These are phyloP conservation scores for Pythium aquatile DNA, from an alignment of 352 stramenopile species.

Conservation along the genomic window DNA sequence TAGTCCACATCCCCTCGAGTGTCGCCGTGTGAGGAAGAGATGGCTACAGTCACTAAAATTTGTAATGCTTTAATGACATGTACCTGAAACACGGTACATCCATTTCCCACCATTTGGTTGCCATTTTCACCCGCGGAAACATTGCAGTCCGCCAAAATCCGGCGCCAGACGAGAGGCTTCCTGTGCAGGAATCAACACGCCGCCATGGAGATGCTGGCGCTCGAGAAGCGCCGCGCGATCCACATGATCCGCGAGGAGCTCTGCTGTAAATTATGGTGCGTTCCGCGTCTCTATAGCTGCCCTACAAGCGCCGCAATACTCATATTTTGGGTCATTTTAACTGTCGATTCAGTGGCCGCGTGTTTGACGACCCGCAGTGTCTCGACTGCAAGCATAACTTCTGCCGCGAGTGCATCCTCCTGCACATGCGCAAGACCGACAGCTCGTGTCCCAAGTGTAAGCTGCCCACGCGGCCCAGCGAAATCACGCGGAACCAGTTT, in stretches of 20 bases:
- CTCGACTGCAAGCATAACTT: conserved; percentile 90
- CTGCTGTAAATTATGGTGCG: conserved; percentile 72
- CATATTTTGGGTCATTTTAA: not conserved
- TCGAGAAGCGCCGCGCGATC: conserved; percentile 50
- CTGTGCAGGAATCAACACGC: not conserved
- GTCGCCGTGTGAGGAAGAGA: not conserved
- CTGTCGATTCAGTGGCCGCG: conserved; percentile 35
- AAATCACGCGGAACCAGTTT: conserved; percentile 86
- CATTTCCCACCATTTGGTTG: not conserved
- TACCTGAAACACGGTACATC: conserved; percentile 18
- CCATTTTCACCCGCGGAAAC: conserved; percentile 17
- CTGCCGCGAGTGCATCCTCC: conserved; percentile 70
- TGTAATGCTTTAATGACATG: not conserved
- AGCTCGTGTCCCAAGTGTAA: conserved; percentile 67
- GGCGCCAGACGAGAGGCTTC: not conserved
- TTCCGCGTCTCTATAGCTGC: not conserved
- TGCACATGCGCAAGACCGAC: conserved; percentile 56
- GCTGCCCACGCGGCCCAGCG: conserved; percentile 70
- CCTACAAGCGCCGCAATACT: not conserved
- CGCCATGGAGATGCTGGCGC: conserved; percentile 60
- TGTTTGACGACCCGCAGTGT: conserved; percentile 84
- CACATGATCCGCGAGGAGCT: conserved; percentile 81
- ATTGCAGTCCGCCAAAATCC: conserved; percentile 18
- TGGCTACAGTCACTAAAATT: conserved; percentile 19
- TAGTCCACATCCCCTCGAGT: too few species aligned